Conservation (phyloP, 805 yeast genomes). For the Metschnikowia lachancei region DNA sequence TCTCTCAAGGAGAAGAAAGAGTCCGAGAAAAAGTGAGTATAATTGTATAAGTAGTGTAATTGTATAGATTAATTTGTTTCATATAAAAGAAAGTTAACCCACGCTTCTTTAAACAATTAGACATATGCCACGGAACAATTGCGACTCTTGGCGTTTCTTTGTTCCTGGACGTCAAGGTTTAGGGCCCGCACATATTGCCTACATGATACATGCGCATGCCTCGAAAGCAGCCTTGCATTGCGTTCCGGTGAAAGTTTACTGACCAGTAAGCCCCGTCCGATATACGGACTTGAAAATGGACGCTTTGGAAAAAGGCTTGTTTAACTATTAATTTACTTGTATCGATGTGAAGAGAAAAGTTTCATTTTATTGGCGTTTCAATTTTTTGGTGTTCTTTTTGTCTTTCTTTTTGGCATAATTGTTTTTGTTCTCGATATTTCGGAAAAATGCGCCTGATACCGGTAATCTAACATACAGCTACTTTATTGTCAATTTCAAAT, state of each 20-base stretch:
- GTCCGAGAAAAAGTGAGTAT: slow-evolving; percentile 16
- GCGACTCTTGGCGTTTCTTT: neutral
- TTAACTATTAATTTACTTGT: too few species aligned
- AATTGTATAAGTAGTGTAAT: slow-evolving; percentile 14
- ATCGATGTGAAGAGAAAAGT: too few species aligned
- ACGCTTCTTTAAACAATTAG: neutral
- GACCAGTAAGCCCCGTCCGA: neutral
- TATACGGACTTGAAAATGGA: too few species aligned
- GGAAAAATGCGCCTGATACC: too few species aligned
- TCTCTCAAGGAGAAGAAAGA: slow-evolving; percentile 18
- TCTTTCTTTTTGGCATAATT: too few species aligned
- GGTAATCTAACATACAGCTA: too few species aligned
- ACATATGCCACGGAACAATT: neutral
- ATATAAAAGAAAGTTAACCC: neutral
- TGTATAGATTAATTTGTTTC: slow-evolving; percentile 11
- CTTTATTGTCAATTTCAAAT: too few species aligned
- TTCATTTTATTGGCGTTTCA: too few species aligned
- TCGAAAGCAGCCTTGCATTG: slow-evolving; percentile 4
- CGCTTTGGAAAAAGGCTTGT: too few species aligned
- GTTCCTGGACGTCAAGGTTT: neutral
- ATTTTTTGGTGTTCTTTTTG: too few species aligned
- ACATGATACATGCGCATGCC: slow-evolving; percentile 5
- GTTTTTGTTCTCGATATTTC: too few species aligned
- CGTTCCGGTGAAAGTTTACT: neutral
- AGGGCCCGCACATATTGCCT: neutral